phyloP scores from a whole-genome alignment of 177 flowering plant species.

The Tripterygium wilfordii region DNA sequence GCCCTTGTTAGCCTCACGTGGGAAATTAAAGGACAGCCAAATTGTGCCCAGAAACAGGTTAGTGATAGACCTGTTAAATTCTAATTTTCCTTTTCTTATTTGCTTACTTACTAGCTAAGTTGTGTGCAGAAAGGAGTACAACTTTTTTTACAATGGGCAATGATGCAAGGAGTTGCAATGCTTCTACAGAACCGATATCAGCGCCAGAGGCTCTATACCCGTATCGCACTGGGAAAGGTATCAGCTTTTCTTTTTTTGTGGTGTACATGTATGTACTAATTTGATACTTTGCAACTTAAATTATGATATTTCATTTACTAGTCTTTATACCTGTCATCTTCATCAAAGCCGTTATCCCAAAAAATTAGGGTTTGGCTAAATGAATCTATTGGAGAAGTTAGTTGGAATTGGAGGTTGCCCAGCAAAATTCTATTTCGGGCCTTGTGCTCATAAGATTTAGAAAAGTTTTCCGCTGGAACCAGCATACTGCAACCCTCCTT shows the following conservation, averaged over 20 bases:
- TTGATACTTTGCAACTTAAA: no score
- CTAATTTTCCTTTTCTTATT: neutral
- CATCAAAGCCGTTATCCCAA: no score
- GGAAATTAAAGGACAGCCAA: slow-evolving; percentile 88
- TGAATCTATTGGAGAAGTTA: no score
- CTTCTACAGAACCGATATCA: slow-evolving; percentile 95
- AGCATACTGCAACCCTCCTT: no score
- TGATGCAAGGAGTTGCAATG: slow-evolving; percentile 99
- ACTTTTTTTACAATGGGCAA: slow-evolving; percentile 89
- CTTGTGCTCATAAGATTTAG: no score
- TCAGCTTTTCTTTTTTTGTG: neutral
- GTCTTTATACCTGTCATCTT: no score
- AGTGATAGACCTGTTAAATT: slow-evolving; percentile 1
- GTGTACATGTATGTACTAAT: no score
- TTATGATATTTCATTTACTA: no score
- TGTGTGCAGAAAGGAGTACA: slow-evolving; percentile 73
- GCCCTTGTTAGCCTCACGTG: slow-evolving; percentile 95
- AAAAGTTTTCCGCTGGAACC: no score
- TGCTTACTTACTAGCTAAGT: slow-evolving; percentile 2
- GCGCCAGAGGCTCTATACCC: slow-evolving; percentile 92
- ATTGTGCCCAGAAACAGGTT: slow-evolving; percentile 90
- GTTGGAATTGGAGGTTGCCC: no score
- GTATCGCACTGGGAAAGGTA: slow-evolving; percentile 98
- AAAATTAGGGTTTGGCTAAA: no score
- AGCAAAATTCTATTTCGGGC: no score